Base-by-base conservation (phyloP, 441 rosid genomes). In the Iberis amara region DNA sequence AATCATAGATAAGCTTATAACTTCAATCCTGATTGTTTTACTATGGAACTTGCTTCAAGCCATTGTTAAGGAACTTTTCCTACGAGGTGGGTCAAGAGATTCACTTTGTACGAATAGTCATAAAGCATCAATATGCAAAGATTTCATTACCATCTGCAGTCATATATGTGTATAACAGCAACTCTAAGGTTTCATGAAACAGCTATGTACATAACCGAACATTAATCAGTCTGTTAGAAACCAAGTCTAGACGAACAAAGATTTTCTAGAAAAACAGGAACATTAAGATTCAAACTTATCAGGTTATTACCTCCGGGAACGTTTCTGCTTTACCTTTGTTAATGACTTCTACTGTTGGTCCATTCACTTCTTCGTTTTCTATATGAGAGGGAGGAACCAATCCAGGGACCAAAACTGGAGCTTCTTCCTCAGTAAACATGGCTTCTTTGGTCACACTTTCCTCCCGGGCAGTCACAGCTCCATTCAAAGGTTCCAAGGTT, bases 371-470 rank as follows among this genome's bases (percentile, higher is more conserved):
- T 63, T 77, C 80, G 23, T 30, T 46, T 56, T 65, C 61, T 36
- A 32, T 30, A 4, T 40, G 57, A 52, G 78, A 27, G 39, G 39
- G 42, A 27, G 76, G 56, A 43, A 68, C 40, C 68, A 81, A 70
- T 11, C 89, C 96, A 23, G 92, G 96, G 13, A 82, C 86, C 64
- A 81, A 74, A 61, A 85, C 79, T 37, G 83, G 74, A 61, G 42
- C 77, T 65, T 57, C 83, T 52, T 70, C 66, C 7, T 51, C 46
- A 35, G 12, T 70, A 40, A 54, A 55, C 5, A 48, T 55, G 61
- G 66, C 59, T 21, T 21, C 46, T 12, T 35, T 15, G 30, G 49
- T 30, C 44, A 23, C 68, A 44, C 47, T 65, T 52, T 21, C 41
- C 9, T 39, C 52, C 31, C 53, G 42, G 6, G 46, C 55, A 38